Evolutionary conservation across 2,329 filamentous ascomycete species (phyloP), one percentile per base, ranked within the genome.

Genomic region (Cercospora berteroae): DNA sequence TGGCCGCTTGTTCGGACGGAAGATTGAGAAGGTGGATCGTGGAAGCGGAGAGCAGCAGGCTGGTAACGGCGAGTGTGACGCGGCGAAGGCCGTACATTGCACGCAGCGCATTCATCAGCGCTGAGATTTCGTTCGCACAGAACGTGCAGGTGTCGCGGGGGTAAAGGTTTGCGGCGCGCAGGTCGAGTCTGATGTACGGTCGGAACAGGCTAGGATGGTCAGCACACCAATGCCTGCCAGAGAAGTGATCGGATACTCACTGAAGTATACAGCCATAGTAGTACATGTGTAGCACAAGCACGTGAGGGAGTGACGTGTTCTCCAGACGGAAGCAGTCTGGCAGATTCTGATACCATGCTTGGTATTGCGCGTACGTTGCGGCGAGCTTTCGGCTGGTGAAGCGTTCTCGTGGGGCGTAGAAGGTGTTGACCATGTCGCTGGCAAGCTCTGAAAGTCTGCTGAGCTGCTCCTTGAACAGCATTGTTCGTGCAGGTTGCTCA

Each of bases 371-470:
- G 71, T 93, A 92, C 27, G 87, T 86, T 58, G 82, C 83, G 8
- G 91, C 80, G 1, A 93, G 80, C 44, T 87, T 86, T 44, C 85
- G 84, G 70, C 88, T 88, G 0, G 87, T 90, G 55, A 92, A 82
- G 5, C 86, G 86, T 64, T 85, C 84, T 13, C 86, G 87, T 0
- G 90, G 90, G 4, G 90, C 89, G 74, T 92, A 90, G n/a, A 92
- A 84, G 44, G 90, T 85, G 74, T 89, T 90, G 20, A 91, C 82
- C 31, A 88, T 89, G 71, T 90, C 86, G 75, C 91, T 90, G 1
- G 92, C 87, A 1, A 93, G 85, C 78, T 92, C 89, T 69, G 89
- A 91, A 60, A 93, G 83, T 73, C 89, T 87, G 74, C 88, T 90
- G 71, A 92, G 89, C 70, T 89, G 77, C 29, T 81, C 78, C 12